A percentile compares a stretch with the other conserved stretches of the same genome.
phyloP scores from a whole-genome alignment of 768 basidiomycete genomes.

The Dentipellis fragilis region DNA sequence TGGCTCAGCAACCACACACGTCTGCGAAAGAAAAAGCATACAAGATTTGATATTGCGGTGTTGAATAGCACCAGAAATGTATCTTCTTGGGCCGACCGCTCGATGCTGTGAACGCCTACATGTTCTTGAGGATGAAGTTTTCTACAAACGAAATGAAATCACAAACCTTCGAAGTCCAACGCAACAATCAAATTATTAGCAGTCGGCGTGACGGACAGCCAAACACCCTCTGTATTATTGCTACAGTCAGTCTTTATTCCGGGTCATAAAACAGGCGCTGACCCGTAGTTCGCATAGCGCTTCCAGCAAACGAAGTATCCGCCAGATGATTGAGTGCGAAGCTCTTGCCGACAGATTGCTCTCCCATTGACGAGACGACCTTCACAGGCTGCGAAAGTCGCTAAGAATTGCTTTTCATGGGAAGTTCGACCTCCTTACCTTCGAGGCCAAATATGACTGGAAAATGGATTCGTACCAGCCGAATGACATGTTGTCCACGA shows the following conservation, averaged over 20 bases:
- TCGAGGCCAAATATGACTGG: conserved; percentile 49
- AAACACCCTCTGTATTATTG: conserved; percentile 37
- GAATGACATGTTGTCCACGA: conserved; percentile 45
- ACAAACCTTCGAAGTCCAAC: conserved; percentile 51
- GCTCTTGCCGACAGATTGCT: conserved; percentile 57
- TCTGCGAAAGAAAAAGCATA: conserved; percentile 15
- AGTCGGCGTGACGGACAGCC: conserved; percentile 60
- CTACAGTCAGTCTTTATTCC: not conserved
- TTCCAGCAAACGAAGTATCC: conserved; percentile 58
- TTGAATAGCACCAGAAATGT: conserved; percentile 56
- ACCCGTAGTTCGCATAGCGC: conserved; percentile 55
- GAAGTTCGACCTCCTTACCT: conserved; percentile 21
- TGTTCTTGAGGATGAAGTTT: not conserved
- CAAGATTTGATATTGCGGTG: conserved; percentile 54
- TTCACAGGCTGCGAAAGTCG: conserved; percentile 36
- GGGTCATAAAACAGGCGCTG: not conserved
- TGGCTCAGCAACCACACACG: not conserved
- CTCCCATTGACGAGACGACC: conserved; percentile 62
- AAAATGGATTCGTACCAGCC: conserved; percentile 62
- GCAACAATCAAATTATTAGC: conserved; percentile 43
- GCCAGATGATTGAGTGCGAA: conserved; percentile 49
- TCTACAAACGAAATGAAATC: not conserved
- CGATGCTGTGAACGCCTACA: conserved; percentile 51
- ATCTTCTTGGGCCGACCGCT: conserved; percentile 54
- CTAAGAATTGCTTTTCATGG: not conserved